A percentile compares a stretch with the other conserved stretches of the same genome.
Conservation (phyloP, 805 yeast species). For the Pichia pseudocactophila region DNA sequence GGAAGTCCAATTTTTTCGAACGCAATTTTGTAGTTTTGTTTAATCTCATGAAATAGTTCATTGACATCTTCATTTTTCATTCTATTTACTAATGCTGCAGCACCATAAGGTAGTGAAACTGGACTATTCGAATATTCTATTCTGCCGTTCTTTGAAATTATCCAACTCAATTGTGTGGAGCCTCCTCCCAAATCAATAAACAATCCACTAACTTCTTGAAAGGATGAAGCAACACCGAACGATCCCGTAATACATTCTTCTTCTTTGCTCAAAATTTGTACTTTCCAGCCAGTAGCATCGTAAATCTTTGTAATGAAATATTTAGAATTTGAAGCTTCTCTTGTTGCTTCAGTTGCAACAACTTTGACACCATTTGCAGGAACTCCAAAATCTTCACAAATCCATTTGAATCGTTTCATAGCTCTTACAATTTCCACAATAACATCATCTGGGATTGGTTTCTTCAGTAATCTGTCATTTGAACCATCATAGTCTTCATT, state of each 20-base stretch:
- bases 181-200: slow-evolving; percentile 74
- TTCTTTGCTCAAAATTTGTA: slow-evolving; percentile 47
- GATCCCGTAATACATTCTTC: slow-evolving; percentile 64
- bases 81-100: slow-evolving; percentile 55
- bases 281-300: slow-evolving; percentile 59
- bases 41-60: slow-evolving; percentile 44
- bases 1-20: slow-evolving; percentile 46
- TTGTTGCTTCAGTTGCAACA: slow-evolving; percentile 67
- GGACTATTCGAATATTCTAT: slow-evolving; percentile 48
- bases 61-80: slow-evolving; percentile 42
- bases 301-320: slow-evolving; percentile 48
- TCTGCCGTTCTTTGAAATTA: slow-evolving; percentile 46
- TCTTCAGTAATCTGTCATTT: slow-evolving; percentile 20
- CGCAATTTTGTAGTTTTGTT: slow-evolving; percentile 41
- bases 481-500: slow-evolving; percentile 27
- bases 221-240: slow-evolving; percentile 67
- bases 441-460: slow-evolving; percentile 49
- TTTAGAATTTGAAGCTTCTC: slow-evolving; percentile 57
- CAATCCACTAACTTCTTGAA: slow-evolving; percentile 55
- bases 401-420: slow-evolving; percentile 56
- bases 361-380: slow-evolving; percentile 49
- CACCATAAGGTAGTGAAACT: slow-evolving; percentile 64
- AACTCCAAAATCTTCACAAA: slow-evolving; percentile 70
- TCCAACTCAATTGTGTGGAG: slow-evolving; percentile 62
- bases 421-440: slow-evolving; percentile 53